A percentile compares a stretch with the other conserved stretches of the same genome.
Evolutionary conservation across 371 early-diverging fungal genomes (phyloP).

Genomic region (Apophysomyces ossiformis): DNA sequence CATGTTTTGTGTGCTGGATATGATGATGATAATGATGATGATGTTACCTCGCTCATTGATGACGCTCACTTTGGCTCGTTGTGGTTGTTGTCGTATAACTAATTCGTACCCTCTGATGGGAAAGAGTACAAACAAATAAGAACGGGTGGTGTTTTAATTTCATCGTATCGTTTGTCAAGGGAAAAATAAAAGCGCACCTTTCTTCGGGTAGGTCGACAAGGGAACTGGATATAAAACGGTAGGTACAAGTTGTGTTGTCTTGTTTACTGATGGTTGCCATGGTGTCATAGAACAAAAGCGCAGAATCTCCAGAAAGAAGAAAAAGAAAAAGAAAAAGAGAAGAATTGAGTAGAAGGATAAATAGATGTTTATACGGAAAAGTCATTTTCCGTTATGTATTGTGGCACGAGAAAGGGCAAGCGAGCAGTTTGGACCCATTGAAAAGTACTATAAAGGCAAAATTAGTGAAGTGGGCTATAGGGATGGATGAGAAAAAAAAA

Average conservation of each 20-base stretch:
- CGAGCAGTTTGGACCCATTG: neutral
- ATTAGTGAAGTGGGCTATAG: conserved; percentile 6
- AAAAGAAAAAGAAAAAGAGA: conserved; percentile 12
- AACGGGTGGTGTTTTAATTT: neutral
- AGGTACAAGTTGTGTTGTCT: conserved; percentile 35
- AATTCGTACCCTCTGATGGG: conserved; percentile 27
- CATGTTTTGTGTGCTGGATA: too few relatives aligned
- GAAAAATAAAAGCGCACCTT: conserved; percentile 23
- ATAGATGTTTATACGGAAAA: conserved; percentile 22
- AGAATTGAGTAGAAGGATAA: conserved; percentile 14
- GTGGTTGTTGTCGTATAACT: conserved; percentile 36
- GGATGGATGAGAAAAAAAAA: conserved; percentile 11
- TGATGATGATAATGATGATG: neutral
- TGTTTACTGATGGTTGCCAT: conserved; percentile 7
- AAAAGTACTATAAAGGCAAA: conserved; percentile 21
- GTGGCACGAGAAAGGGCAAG: neutral
- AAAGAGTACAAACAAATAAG: neutral
- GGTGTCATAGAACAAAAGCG: neutral
- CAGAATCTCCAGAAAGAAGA: neutral
- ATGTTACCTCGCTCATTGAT: conserved; percentile 43
- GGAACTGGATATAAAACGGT: conserved; percentile 49
- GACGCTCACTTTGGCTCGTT: conserved; percentile 40
- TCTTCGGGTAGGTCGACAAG: conserved; percentile 33
- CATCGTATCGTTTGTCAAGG: neutral
- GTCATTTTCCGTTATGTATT: conserved; percentile 16